phyloP scores from a whole-genome alignment of 306 rosid species.

The Datisca glomerata region DNA sequence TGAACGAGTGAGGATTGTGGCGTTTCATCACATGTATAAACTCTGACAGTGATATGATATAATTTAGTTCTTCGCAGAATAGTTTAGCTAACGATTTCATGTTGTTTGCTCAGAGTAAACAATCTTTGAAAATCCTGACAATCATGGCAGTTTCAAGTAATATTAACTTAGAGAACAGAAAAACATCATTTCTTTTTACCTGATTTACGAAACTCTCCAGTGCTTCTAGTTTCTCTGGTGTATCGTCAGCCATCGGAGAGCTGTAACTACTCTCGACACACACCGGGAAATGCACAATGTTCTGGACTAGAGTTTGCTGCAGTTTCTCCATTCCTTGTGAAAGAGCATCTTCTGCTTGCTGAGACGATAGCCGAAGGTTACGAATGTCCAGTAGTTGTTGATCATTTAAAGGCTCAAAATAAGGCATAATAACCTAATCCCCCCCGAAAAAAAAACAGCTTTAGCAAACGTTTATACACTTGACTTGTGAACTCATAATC shows the following conservation, averaged over 20 bases:
- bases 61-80: no score
- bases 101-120: no score
- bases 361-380: constrained; percentile 91
- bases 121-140: no score
- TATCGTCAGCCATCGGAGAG: constrained; percentile 99
- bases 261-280: constrained; percentile 91
- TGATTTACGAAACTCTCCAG: constrained; percentile 89
- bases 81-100: no score
- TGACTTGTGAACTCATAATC: no score
- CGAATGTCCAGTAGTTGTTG: constrained; percentile 73
- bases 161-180: neutral
- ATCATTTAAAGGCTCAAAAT: constrained; percentile 92
- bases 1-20: no score
- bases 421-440: constrained; percentile 86
- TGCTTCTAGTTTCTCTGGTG: constrained; percentile 94
- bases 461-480: no score
- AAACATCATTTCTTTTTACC: constrained; percentile 38
- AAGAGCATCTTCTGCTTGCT: constrained; percentile 96
- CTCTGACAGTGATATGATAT: no score
- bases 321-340: constrained; percentile 99
- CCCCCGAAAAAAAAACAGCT: no score
- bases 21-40: no score
- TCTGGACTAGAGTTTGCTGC: constrained; percentile 89
- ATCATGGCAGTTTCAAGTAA: neutral
- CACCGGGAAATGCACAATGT: constrained; percentile 55